Percentiles rank a stretch among this genome's conserved stretches.
phyloP scores from a whole-genome alignment of 148 eudicot genomes.

The Arbutus unedo region DNA sequence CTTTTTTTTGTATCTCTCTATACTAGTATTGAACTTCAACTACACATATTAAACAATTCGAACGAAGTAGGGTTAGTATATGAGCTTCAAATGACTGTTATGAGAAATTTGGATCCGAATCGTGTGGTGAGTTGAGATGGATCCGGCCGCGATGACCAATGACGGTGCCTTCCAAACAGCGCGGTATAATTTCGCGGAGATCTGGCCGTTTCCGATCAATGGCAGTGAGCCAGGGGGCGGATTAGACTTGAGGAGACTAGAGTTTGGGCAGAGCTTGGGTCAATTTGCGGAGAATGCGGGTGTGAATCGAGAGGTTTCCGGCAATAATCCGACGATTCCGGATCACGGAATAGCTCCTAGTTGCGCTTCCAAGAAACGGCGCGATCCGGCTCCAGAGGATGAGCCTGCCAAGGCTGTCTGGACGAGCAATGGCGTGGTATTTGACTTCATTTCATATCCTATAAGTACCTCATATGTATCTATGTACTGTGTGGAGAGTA shows the following conservation, averaged over 20 bases:
- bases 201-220: constrained; percentile 61
- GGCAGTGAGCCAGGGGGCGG: constrained; percentile 8
- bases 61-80: not conserved
- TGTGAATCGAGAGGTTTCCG: constrained; percentile 11
- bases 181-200: constrained; percentile 52
- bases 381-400: not conserved
- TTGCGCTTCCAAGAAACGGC: constrained; percentile 14
- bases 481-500: not conserved
- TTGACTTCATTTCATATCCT: not conserved
- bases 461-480: not conserved
- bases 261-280: constrained; percentile 16
- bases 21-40: not conserved
- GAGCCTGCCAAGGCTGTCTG: constrained; percentile 7
- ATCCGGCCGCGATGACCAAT: constrained; percentile 49
- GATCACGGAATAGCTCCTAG: constrained; percentile 11
- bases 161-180: constrained; percentile 25
- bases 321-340: constrained; percentile 8
- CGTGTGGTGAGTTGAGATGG: constrained; percentile 26
- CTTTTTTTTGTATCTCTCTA: not conserved
- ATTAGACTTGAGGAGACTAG: constrained; percentile 18
- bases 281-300: constrained; percentile 13
- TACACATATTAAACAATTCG: not conserved
- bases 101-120: constrained; percentile 6
- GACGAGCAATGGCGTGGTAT: constrained; percentile 16
- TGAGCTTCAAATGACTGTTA: not conserved